Base-by-base conservation (phyloP, 352 stramenopile genomes). In the Achlya hypogyna region DNA sequence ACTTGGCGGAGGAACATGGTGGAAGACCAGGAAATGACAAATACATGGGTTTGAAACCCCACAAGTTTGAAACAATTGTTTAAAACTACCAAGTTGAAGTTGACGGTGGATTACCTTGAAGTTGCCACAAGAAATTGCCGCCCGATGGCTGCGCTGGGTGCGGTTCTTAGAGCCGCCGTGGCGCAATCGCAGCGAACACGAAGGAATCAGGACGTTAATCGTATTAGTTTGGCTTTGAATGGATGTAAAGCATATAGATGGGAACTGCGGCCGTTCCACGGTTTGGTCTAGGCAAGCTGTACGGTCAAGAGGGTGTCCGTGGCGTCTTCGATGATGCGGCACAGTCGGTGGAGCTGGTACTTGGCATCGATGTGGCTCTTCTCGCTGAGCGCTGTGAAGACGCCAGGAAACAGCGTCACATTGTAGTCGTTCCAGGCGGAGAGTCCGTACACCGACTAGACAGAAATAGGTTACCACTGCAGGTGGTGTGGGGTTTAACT, bases 371-470 rank as follows among this genome's bases (percentile, higher is more conserved):
- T 85, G 16, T 79, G 70, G 52, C 87, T 91, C 40, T 74, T 77
- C 29, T 68, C 74, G 63, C 83, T 78, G 49, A 93, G 76, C 71
- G 91, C 81, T 27, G 90, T 79, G 14, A 83, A 86, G 10, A 93
- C 79, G 9, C 80, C 75, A 0, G 85, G 83, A 63, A 89, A 93
- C 63, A 82, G 79, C 54, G 80, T 78, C 16, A 90, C 79, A 27
- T 82, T 81, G 62, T 87, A 93, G 72, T 93, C 85, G 62, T 93
- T 79, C 75, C 79, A 91, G 53, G 89, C 80, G 23, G 82, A 91
- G 71, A 91, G 88, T n/a, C 83, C 85, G 40, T 91, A 91, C 22
- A 93, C 51, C 9, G 82, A 72, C 83, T 89, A 60, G 45, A 22
- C 6, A 6, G 51, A 4, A 49, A 43, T 64, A 27, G 16, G 6